Evolutionary conservation across 2,329 filamentous ascomycete genomes (phyloP), one percentile per base, ranked within the genome.

Genomic region (Hymenoscyphus infarciens): DNA sequence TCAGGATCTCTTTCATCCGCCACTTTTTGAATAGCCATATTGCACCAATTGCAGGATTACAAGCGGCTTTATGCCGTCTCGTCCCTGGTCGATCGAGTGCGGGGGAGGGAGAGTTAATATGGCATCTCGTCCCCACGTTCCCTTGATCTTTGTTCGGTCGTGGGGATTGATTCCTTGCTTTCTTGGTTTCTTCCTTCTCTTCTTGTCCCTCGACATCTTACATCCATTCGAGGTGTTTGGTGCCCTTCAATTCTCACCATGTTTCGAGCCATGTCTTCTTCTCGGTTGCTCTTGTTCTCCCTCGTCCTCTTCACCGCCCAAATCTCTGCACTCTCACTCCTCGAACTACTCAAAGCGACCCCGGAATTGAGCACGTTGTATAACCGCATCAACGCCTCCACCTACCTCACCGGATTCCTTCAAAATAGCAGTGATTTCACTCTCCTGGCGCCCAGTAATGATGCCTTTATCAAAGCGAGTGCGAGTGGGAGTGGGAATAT

Each of bases 391-490:
- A 67, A 64, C 31, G 55, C 56, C 7, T 63, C 63, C 19, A 22
- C 61, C 11, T 61, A 62, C 13, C 52, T 61, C 10, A 64, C 67
- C 1, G 38, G 1, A 5, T 60, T 66, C 15, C 35, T 68, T 8
- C 42, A 59, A 13, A 64, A 57, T 19, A 61, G 62, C n/a, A 64
- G 63, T 35, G 62, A 64, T 27, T 68, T 68, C n/a, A 68, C 67
- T 0, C 66, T 68, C 19, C 38, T 68, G 0, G 67, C 67, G 22
- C 63, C 67, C 1, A 66, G 57, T 19, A 66, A 68, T 39, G 56
- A 52, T 27, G 68, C 68, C 2, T 55, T 55, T 33, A 31, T 15
- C 7, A 55, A 55, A 16, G 15, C 25, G 0, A 35, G 33, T 35
- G 15, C 25, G 0, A 35, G 33, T 35, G 13, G 33, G 13, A 66